Conservation (phyloP, 2,329 filamentous ascomycete genomes). For the Aspergillus arachidicola region DNA sequence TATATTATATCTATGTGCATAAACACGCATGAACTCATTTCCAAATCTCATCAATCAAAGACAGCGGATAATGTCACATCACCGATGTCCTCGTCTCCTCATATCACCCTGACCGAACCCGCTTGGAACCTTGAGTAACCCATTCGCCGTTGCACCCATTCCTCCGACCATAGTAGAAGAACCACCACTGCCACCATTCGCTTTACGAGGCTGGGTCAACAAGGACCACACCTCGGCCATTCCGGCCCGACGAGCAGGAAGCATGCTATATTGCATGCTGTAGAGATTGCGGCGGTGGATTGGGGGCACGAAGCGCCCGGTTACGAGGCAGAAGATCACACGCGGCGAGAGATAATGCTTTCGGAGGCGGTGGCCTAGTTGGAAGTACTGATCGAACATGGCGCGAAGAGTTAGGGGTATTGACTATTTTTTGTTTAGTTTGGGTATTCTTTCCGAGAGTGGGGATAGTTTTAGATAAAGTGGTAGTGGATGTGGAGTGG, state of each 20-base stretch:
- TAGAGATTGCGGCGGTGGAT: constrained; percentile 95
- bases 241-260: constrained; percentile 77
- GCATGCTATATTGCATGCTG: constrained; percentile 96
- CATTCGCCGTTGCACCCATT: constrained; percentile 28
- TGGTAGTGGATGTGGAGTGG: neutral
- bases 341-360: constrained; percentile 92
- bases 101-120: constrained; percentile 35
- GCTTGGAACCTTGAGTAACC: constrained; percentile 35
- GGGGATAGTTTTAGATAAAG: neutral
- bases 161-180: constrained; percentile 29
- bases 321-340: constrained; percentile 84
- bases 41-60: constrained; percentile 3
- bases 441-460: neutral
- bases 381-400: constrained; percentile 97
- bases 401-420: constrained; percentile 86
- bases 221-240: constrained; percentile 85
- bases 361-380: constrained; percentile 85
- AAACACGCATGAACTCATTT: constrained; percentile 2
- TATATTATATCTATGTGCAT: constrained; percentile 1
- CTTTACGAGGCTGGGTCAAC: constrained; percentile 56
- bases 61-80: constrained; percentile 10
- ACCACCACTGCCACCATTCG: constrained; percentile 25
- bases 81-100: constrained; percentile 39
- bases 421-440: constrained; percentile 57
- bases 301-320: constrained; percentile 89